Conservation (phyloP, 2,329 filamentous ascomycete genomes). For the Lanzia echinophila region DNA sequence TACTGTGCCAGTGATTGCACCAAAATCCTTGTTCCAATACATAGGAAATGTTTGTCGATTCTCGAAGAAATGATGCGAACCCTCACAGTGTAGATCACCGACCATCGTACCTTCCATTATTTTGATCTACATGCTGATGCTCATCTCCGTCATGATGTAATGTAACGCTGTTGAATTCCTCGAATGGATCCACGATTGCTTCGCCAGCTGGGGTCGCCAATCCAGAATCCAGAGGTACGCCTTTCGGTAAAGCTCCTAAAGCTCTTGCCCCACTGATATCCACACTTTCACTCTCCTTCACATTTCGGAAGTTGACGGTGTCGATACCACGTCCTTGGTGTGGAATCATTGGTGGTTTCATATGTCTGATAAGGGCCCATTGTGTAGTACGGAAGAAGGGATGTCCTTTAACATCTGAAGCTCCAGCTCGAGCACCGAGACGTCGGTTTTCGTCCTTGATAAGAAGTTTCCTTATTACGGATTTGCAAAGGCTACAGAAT, state of each 20-base stretch:
- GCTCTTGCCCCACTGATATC: constrained; percentile 61
- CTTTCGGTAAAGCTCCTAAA: constrained; percentile 50
- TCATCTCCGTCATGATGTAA: constrained; percentile 94
- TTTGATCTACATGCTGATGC: constrained; percentile 23
- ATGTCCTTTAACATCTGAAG: constrained; percentile 92
- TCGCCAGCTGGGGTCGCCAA: constrained; percentile 77
- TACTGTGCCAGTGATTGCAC: too few relatives aligned
- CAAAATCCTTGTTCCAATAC: too few relatives aligned
- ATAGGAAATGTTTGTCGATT: too few relatives aligned
- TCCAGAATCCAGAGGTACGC: constrained; percentile 80
- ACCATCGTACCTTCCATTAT: constrained; percentile 28
- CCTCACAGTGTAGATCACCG: not conserved
- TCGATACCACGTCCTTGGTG: constrained; percentile 85
- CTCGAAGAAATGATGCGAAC: too few relatives aligned
- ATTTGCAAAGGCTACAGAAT: constrained; percentile 76
- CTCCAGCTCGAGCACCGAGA: constrained; percentile 86
- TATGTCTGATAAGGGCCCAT: constrained; percentile 94
- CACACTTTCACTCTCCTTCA: constrained; percentile 94
- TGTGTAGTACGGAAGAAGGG: constrained; percentile 94
- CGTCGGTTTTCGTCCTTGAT: constrained; percentile 97
- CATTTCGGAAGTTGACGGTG: constrained; percentile 94
- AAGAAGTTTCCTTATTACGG: constrained; percentile 86
- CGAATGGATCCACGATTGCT: constrained; percentile 76
- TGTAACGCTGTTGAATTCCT: constrained; percentile 98
- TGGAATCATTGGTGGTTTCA: constrained; percentile 95